These are phyloP conservation scores for Emergomyces africanus DNA, from an alignment of 2,329 filamentous ascomycete genomes.

Conservation along the genomic window DNA sequence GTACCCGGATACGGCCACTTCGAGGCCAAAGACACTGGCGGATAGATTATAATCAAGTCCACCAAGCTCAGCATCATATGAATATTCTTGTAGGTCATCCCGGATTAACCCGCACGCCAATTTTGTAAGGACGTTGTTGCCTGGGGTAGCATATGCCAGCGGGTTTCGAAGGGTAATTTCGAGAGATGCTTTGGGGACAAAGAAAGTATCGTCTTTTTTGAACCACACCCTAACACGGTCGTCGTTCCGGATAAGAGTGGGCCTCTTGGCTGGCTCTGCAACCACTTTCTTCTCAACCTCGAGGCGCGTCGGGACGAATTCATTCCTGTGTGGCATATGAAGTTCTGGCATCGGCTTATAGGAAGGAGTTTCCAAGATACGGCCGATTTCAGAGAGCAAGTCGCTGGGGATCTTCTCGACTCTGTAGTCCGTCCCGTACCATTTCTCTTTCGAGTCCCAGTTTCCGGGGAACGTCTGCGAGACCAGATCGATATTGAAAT, in stretches of 20 bases:
- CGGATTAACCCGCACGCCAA: slow-evolving; percentile 77
- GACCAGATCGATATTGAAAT: slow-evolving; percentile 72
- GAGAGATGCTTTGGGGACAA: slow-evolving; percentile 89
- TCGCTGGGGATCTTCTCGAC: slow-evolving; percentile 65
- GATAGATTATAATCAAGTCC: slow-evolving; percentile 74
- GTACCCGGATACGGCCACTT: slow-evolving; percentile 73
- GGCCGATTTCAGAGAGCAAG: slow-evolving; percentile 57
- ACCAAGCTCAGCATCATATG: slow-evolving; percentile 89
- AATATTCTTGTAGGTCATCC: slow-evolving; percentile 83
- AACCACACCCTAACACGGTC: slow-evolving; percentile 74
- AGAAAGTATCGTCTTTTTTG: slow-evolving; percentile 98
- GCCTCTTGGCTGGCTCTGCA: slow-evolving; percentile 57
- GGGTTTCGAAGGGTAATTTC: slow-evolving; percentile 70
- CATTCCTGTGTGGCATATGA: slow-evolving; percentile 82
- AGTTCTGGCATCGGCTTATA: slow-evolving; percentile 54
- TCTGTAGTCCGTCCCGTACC: slow-evolving; percentile 95
- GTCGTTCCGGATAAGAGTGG: slow-evolving; percentile 77
- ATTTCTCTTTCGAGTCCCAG: slow-evolving; percentile 84
- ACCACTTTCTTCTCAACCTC: slow-evolving; percentile 92
- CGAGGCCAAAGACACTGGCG: slow-evolving; percentile 58
- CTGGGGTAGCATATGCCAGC: slow-evolving; percentile 63
- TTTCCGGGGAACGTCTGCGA: slow-evolving; percentile 72
- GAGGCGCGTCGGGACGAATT: slow-evolving; percentile 86
- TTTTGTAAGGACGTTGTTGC: slow-evolving; percentile 62
- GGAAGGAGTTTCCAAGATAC: slow-evolving; percentile 47